phyloP scores from a whole-genome alignment of 2,329 filamentous ascomycete species.

The Rasamsonia emersonii region DNA sequence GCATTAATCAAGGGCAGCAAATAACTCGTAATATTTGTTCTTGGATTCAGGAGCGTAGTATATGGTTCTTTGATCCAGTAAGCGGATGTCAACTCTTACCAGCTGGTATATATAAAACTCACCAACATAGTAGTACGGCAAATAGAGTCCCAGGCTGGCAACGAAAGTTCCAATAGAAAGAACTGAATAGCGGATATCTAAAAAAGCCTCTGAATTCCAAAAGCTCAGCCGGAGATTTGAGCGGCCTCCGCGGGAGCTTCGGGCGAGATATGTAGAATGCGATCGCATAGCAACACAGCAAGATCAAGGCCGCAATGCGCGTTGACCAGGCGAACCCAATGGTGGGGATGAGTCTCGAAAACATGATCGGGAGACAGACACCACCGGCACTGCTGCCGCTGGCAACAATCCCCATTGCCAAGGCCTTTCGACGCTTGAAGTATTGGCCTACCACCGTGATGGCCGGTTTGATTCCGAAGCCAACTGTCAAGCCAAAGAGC shows the following conservation, averaged over 20 bases:
- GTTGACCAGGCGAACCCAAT: conserved; percentile 1
- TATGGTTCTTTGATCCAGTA: not conserved
- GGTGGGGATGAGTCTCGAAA: not conserved
- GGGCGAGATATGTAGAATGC: conserved; percentile 1
- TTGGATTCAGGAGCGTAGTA: not conserved
- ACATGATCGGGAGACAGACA: conserved; percentile 1
- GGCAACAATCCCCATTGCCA: conserved; percentile 1
- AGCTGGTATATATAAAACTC: not conserved
- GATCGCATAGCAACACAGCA: not conserved
- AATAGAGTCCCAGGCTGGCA: not conserved
- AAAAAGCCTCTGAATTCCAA: conserved; percentile 1
- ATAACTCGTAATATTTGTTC: not conserved
- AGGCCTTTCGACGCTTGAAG: not conserved
- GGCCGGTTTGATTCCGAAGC: not conserved
- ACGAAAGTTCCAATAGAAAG: not conserved
- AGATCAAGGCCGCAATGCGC: not conserved
- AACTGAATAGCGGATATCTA: not conserved
- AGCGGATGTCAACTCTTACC: not conserved
- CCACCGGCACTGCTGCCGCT: conserved; percentile 1
- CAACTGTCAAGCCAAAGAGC: not conserved
- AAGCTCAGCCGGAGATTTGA: not conserved
- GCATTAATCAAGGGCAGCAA: conserved; percentile 1
- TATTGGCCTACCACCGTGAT: not conserved
- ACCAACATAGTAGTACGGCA: conserved; percentile 1
- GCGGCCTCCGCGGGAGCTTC: not conserved